Evolutionary conservation across 768 basidiomycete species (phyloP).

Genomic region (Hemileccinum rubropunctum): DNA sequence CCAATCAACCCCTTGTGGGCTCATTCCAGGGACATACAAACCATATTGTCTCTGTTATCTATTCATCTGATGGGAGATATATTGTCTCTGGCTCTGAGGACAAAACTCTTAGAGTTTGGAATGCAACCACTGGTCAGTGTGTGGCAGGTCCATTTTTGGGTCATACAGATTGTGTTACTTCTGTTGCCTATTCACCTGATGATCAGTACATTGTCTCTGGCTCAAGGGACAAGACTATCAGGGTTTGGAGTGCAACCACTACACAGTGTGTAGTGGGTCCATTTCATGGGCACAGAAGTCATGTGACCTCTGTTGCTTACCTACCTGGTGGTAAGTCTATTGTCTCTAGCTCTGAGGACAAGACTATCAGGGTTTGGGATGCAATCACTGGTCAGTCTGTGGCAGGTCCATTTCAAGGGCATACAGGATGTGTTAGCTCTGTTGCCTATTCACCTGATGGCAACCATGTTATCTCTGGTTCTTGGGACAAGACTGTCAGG

Average conservation of each 20-base stretch:
- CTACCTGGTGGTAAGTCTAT: slow-evolving; percentile 2
- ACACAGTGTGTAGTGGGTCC: slow-evolving; percentile 1
- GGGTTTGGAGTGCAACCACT: slow-evolving; percentile 16
- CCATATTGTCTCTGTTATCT: too few species aligned
- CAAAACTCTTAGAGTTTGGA: slow-evolving; percentile 1
- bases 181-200: slow-evolving; percentile 5
- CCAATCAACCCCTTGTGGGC: too few species aligned
- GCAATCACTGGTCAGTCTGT: slow-evolving; percentile 1
- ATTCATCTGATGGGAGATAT: neutral
- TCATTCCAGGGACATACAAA: too few species aligned
- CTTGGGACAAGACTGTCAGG: neutral
- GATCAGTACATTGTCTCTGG: slow-evolving; percentile 4
- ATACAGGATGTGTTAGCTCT: neutral
- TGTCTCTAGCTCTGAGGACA: slow-evolving; percentile 1
- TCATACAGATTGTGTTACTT: neutral
- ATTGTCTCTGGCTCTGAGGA: neutral
- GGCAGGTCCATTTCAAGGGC: slow-evolving; percentile 5
- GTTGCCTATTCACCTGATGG: slow-evolving; percentile 7
- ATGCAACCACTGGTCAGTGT: neutral
- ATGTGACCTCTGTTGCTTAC: slow-evolving; percentile 3
- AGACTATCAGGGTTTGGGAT: slow-evolving; percentile 15
- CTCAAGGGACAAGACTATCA: neutral
- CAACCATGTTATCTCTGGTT: slow-evolving; percentile 1
- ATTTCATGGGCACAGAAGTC: slow-evolving; percentile 3
- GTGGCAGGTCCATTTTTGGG: slow-evolving; percentile 1